These are phyloP conservation scores for Fragaria iinumae DNA, from an alignment of 306 rosid genomes.

Conservation along the genomic window DNA sequence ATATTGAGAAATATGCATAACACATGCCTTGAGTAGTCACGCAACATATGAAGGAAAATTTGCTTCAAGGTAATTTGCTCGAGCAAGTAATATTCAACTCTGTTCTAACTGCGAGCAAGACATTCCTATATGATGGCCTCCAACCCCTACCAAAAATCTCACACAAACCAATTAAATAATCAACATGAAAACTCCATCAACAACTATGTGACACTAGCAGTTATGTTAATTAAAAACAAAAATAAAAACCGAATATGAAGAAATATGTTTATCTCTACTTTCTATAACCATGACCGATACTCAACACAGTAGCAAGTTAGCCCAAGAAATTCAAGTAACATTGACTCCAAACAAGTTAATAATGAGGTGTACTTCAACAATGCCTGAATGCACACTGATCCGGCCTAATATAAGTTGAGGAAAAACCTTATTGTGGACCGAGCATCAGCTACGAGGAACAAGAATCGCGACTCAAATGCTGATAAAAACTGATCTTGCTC, in stretches of 20 bases:
- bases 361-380: neutral
- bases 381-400: neutral
- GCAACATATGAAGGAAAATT: constrained; percentile 89
- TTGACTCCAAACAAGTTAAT: constrained; percentile 6
- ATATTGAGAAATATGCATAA: neutral
- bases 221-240: neutral
- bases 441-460: constrained; percentile 90
- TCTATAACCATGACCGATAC: neutral
- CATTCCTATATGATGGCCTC: constrained; percentile 93
- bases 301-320: neutral
- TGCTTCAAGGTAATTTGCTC: constrained; percentile 70
- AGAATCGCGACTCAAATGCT: constrained; percentile 76
- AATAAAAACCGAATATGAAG: neutral
- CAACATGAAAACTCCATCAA: constrained; percentile 2
- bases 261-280: neutral
- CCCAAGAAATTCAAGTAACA: constrained; percentile 4
- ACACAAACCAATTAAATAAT: constrained; percentile 10
- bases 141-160: constrained; percentile 67
- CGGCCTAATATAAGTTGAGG: neutral
- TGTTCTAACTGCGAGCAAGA: constrained; percentile 71
- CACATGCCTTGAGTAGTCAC: constrained; percentile 52
- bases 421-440: constrained; percentile 74
- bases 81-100: constrained; percentile 74
- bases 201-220: neutral
- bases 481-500: constrained; percentile 65